phyloP scores from a whole-genome alignment of 257 asterid species.

The Capsicum baccatum region DNA sequence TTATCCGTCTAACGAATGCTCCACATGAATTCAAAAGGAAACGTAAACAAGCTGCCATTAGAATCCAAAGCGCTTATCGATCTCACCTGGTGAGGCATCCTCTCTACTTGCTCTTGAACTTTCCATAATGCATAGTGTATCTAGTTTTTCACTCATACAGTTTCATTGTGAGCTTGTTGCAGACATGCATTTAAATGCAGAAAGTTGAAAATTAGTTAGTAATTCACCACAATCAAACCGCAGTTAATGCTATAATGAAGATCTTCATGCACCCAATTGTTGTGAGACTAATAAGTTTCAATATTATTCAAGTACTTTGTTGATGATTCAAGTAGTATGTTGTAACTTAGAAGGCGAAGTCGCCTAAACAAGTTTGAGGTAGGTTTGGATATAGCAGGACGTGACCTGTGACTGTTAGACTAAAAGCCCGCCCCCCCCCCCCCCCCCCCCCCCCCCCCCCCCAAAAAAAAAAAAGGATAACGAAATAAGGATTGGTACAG shows the following conservation, averaged over 20 bases:
- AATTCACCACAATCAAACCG: not conserved
- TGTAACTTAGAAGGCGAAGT: not conserved
- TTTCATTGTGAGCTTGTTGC: not conserved
- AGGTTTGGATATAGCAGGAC: not conserved
- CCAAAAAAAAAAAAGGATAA: not conserved
- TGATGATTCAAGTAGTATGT: not conserved
- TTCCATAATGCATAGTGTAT: not conserved
- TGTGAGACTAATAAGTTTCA: not conserved
- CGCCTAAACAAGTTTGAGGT: not conserved
- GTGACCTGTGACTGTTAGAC: not conserved
- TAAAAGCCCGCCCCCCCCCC: not conserved
- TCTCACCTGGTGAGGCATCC: slow-evolving; percentile 70
- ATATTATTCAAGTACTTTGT: not conserved
- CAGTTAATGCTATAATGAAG: not conserved
- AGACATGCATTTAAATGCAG: not conserved
- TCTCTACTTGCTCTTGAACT: not conserved
- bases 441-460: not conserved
- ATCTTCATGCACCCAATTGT: not conserved
- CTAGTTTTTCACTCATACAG: not conserved
- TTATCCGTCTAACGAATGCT: slow-evolving; percentile 68
- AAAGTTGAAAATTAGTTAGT: not conserved
- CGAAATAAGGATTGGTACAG: not conserved
- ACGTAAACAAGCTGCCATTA: slow-evolving; percentile 50
- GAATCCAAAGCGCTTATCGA: slow-evolving; percentile 71
- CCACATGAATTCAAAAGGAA: slow-evolving; percentile 46